phyloP scores from a whole-genome alignment of 2,329 filamentous ascomycete genomes.

The Stachybotrys chlorohalonatus region DNA sequence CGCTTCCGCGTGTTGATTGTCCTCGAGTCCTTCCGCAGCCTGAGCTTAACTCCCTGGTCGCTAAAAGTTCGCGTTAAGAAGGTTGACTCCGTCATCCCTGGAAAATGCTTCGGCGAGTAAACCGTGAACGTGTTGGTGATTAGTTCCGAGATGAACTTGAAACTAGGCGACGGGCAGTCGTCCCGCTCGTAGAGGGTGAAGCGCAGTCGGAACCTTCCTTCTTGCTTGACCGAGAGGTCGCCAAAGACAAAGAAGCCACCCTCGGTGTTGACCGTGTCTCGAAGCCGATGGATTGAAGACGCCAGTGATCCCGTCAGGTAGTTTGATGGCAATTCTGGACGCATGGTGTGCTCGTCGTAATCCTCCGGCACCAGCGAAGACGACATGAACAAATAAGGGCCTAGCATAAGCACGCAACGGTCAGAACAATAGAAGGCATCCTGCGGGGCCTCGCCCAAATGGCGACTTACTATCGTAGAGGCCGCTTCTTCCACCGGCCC shows the following conservation, averaged over 20 bases:
- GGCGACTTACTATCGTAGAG: slow-evolving; percentile 13
- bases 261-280: slow-evolving; percentile 68
- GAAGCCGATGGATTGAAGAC: slow-evolving; percentile 74
- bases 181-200: slow-evolving; percentile 60
- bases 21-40: slow-evolving; percentile 74
- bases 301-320: slow-evolving; percentile 63
- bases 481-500: slow-evolving; percentile 9
- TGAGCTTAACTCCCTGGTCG: slow-evolving; percentile 76
- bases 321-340: slow-evolving; percentile 25
- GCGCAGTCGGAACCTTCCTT: slow-evolving; percentile 63
- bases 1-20: slow-evolving; percentile 41
- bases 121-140: slow-evolving; percentile 58
- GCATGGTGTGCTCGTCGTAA: slow-evolving; percentile 28
- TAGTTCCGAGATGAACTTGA: slow-evolving; percentile 14
- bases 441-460: not conserved
- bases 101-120: slow-evolving; percentile 59
- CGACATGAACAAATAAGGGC: slow-evolving; percentile 40
- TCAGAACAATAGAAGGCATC: not conserved
- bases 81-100: slow-evolving; percentile 74
- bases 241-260: slow-evolving; percentile 88
- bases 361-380: slow-evolving; percentile 32
- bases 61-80: slow-evolving; percentile 73
- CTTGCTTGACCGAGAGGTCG: slow-evolving; percentile 69
- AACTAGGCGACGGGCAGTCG: slow-evolving; percentile 11
- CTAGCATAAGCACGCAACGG: slow-evolving; percentile 20